A percentile compares a stretch with the other conserved stretches of the same genome.
Conservation (phyloP, 495 filamentous ascomycete species). For the Annulohypoxylon moriforme region DNA sequence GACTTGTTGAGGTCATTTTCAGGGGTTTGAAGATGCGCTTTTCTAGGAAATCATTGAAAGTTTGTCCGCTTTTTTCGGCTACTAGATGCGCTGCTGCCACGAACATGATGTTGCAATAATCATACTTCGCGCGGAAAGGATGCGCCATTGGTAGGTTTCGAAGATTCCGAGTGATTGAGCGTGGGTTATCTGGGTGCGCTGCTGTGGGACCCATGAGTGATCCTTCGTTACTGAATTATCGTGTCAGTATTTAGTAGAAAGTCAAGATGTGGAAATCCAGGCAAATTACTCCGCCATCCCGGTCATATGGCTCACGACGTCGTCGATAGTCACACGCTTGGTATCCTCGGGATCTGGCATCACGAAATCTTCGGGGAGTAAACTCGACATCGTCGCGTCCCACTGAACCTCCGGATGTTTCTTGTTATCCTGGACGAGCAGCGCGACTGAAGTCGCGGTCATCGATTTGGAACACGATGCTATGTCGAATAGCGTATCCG, state of each 20-base stretch:
- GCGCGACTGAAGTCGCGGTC: conserved; percentile 60
- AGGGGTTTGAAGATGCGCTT: conserved; percentile 59
- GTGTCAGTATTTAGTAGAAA: neutral
- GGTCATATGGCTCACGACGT: conserved; percentile 60
- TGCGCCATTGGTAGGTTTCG: conserved; percentile 56
- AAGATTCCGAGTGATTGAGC: conserved; percentile 54
- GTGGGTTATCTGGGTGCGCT: conserved; percentile 38
- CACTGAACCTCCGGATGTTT: conserved; percentile 55
- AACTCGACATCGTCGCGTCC: conserved; percentile 55
- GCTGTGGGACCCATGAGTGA: conserved; percentile 25
- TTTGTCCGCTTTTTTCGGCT: conserved; percentile 50
- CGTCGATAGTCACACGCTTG: conserved; percentile 59
- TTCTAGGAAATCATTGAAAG: conserved; percentile 57
- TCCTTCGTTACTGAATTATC: conserved; percentile 26
- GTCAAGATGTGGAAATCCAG: neutral
- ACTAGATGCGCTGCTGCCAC: conserved; percentile 56
- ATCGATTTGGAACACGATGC: conserved; percentile 66
- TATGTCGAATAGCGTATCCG: conserved; percentile 51
- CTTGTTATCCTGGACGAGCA: conserved; percentile 60
- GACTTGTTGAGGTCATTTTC: conserved; percentile 58
- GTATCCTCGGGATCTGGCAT: conserved; percentile 58
- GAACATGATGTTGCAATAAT: conserved; percentile 65
- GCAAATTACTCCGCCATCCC: conserved; percentile 53
- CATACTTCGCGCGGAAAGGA: conserved; percentile 53
- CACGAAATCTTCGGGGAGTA: conserved; percentile 67